Conservation (phyloP, 2,329 filamentous ascomycete genomes). For the Dactylellina leptospora region DNA sequence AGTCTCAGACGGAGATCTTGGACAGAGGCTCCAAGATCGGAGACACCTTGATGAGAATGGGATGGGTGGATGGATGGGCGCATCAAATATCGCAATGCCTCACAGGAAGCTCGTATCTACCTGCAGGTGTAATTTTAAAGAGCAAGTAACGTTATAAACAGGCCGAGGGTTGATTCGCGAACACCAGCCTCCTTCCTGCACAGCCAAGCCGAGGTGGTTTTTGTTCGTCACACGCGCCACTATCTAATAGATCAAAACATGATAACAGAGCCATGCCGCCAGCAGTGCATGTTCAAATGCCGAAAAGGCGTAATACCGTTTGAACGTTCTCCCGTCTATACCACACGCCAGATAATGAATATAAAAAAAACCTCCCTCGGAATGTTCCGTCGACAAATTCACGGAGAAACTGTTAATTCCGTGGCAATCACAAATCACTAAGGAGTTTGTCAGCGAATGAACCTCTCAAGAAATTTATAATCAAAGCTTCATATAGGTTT, state of each 20-base stretch:
- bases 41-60: too few relatives aligned
- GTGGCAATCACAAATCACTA: conserved; percentile 12
- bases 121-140: conserved; percentile 9
- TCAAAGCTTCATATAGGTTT: conserved; percentile 11
- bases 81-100: conserved; percentile 3
- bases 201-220: conserved; percentile 1
- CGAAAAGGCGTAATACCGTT: neutral
- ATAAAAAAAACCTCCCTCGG: neutral
- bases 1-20: conserved; percentile 36
- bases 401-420: neutral
- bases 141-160: conserved; percentile 21
- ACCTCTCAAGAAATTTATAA: conserved; percentile 19
- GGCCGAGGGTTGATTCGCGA: conserved; percentile 33
- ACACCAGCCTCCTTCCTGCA: conserved; percentile 3
- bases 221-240: neutral
- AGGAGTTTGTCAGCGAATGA: conserved; percentile 30
- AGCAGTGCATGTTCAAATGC: neutral
- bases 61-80: neutral
- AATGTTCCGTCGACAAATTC: conserved; percentile 1
- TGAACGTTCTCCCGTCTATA: too few relatives aligned
- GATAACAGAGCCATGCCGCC: neutral
- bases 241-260: neutral
- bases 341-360: neutral
- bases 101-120: conserved; percentile 14
- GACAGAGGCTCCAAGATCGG: conserved; percentile 48